Evolutionary conservation across 805 yeast genomes (phyloP).

Genomic region (Candida silvatica): DNA sequence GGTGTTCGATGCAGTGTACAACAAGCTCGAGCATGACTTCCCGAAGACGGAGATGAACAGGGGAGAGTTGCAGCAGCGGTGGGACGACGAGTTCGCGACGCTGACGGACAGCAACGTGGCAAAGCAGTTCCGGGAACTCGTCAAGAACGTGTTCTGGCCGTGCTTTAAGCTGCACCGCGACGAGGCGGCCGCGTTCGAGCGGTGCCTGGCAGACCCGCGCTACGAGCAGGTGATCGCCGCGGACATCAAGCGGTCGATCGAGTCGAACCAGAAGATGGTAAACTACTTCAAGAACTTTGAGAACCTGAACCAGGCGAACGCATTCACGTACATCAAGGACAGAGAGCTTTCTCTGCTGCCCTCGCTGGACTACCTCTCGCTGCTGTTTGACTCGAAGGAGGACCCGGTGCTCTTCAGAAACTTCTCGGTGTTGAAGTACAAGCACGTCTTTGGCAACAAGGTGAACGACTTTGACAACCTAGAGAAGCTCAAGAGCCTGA

Average conservation of each 20-base stretch:
- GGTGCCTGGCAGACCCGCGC: constrained; percentile 4
- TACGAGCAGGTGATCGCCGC: constrained; percentile 6
- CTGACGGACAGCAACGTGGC: constrained; percentile 3
- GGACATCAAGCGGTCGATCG: constrained; percentile 3
- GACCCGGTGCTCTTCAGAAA: constrained; percentile 3
- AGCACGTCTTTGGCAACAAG: constrained; percentile 13
- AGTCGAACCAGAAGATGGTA: constrained; percentile 5
- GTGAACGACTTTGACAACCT: constrained; percentile 12
- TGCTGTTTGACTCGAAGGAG: constrained; percentile 2
- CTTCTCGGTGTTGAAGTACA: constrained; percentile 8
- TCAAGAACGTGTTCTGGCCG: constrained; percentile 15
- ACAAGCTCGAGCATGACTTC: constrained; percentile 4
- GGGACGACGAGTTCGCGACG: constrained; percentile 13
- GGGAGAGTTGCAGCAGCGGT: constrained; percentile 4
- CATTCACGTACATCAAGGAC: constrained; percentile 15
- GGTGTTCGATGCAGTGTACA: constrained; percentile 10
- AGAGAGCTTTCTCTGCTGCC: constrained; percentile 14
- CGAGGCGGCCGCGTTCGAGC: constrained; percentile 4
- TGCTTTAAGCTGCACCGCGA: constrained; percentile 5
- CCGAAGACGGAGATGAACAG: constrained; percentile 6
- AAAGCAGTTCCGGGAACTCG: constrained; percentile 11
- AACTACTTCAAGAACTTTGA: constrained; percentile 8
- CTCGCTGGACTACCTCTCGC: constrained; percentile 7
- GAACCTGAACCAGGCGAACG: constrained; percentile 12
- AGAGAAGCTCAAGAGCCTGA: constrained; percentile 6